These are phyloP conservation scores for Hyaloscypha hepaticicola DNA, from an alignment of 495 filamentous ascomycete species.

Conservation along the genomic window DNA sequence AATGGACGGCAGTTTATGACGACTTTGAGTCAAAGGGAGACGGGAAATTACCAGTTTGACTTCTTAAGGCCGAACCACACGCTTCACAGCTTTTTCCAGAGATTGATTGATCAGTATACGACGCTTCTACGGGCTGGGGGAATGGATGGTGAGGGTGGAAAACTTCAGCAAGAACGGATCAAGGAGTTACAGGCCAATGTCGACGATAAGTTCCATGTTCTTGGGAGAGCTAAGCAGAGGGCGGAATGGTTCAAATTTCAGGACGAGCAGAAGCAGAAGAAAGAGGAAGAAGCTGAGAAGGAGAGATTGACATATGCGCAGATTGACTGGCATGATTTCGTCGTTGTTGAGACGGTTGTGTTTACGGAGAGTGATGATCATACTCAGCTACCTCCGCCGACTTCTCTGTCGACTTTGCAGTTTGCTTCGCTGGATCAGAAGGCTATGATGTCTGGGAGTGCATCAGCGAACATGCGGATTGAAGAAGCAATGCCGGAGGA, in stretches of 20 bases:
- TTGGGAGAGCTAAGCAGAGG: slow-evolving; percentile 77
- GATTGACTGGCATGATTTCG: slow-evolving; percentile 98
- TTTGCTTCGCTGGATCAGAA: slow-evolving; percentile 94
- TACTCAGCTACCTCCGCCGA: slow-evolving; percentile 81
- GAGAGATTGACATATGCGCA: slow-evolving; percentile 83
- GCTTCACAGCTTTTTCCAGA: slow-evolving; percentile 90
- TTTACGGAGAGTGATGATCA: slow-evolving; percentile 90
- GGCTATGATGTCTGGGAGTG: slow-evolving; percentile 76
- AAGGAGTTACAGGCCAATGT: slow-evolving; percentile 75
- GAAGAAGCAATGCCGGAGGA: slow-evolving; percentile 96
- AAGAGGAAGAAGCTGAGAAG: slow-evolving; percentile 84
- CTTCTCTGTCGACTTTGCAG: slow-evolving; percentile 84
- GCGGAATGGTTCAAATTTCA: slow-evolving; percentile 86
- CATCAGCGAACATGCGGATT: slow-evolving; percentile 68
- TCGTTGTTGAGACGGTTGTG: slow-evolving; percentile 91
- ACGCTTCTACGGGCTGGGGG: slow-evolving; percentile 71
- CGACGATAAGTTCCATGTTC: slow-evolving; percentile 73
- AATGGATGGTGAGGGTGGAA: slow-evolving; percentile 62
- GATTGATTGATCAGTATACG: slow-evolving; percentile 93
- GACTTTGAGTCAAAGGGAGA: slow-evolving; percentile 78
- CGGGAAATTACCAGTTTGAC: slow-evolving; percentile 93
- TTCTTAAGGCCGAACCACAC: slow-evolving; percentile 95
- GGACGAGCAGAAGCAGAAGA: slow-evolving; percentile 81
- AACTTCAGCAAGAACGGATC: slow-evolving; percentile 65
- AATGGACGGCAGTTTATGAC: slow-evolving; percentile 91